Base-by-base conservation (phyloP, 352 stramenopile genomes). In the Hyaloperonospora brassicae region DNA sequence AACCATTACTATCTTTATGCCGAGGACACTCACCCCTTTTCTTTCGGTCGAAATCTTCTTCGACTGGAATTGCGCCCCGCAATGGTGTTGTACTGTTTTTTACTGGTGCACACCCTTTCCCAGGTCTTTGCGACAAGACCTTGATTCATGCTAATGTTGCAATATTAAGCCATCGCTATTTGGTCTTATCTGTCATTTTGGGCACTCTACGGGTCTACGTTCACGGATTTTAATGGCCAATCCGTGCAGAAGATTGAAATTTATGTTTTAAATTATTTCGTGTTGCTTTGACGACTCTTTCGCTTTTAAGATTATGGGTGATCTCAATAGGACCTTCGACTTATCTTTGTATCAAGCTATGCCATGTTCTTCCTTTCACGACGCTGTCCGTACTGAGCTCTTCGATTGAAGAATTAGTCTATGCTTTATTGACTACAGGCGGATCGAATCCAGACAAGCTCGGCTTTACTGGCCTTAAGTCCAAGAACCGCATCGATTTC, bases 391-490 rank as follows among this genome's bases (percentile, higher is more conserved):
- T 22, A 6, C 43, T 23, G 24, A 49, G 5, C 24, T 49, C 2
- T 50, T 50, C 23, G 44, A 50, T n/a, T 50, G 44, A n/a, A 50
- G 39, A n/a, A 50, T 50, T 8, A 9, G 1, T 1, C 44, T 50
- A 40, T 24, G 27, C 3, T 22, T 50, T 2, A 14, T 41, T 8
- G 44, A 50, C n/a, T 50, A 40, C 27, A 40, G 44, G 44, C n/a
- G 44, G 0, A 24, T 40, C 7, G 14, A 50, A 25, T 8, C 44
- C 44, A 2, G 7, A 13, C 0, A 2, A 17, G 5, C 27, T 11
- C 3, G 27, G 14, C 2, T 50, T 50, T n/a, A 50, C 27, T 5
- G 44, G 44, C 0, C 44, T 27, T 8, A 0, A 40, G 6, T 13
- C n/a, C 1, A 39, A 40, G 14, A 50, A 38, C 24, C 14, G 44